Base-by-base conservation (phyloP, 805 yeast species). In the Yarrowia alimentaria region DNA sequence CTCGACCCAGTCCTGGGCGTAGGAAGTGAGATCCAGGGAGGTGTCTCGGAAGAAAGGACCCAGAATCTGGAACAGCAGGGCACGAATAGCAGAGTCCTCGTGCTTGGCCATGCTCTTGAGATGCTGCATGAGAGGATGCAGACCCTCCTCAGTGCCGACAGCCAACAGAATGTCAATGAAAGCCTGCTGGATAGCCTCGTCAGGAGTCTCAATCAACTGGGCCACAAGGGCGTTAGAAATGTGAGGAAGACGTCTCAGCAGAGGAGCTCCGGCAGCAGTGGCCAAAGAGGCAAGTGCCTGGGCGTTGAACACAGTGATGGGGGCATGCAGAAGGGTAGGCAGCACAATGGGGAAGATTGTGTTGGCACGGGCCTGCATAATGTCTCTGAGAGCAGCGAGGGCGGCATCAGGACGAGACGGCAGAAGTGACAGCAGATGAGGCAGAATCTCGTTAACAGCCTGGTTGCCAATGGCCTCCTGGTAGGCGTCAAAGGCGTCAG, bases 261-360 rank as follows among this genome's bases (percentile, higher is more conserved):
- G 69, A 0, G 95, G 86, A 28, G 79, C 66, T 19, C 96, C 97
- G 18, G 96, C 96, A 42, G 87, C 96, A 48, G 85, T 81, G 0
- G 95, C 94, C 64, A 90, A 75, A 0, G 94, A 80, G 18, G 93
- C 87, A 53, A 90, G 71, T 3, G 96, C 95, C 51, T 77, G 75
- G n/a, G 96, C 95, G 68, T 89, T 87, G 70, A 82, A 82, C 0
- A 79, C 73, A 58, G 86, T 87, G 51, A 90, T 80, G 12, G 97
- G 97, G 6, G 88, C 81, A 5, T 80, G 65, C 62, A 91, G 73
- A 62, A 93, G 74, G 0, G 95, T 78, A 34, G 98, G 97, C 54
- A 91, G 75, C 63, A 93, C 76, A 40, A 87, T 84, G 42, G 98
- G 97, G 89, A 94, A 89, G 52, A 94, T 86, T 3, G 86, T 83